Conservation (phyloP, 148 eudicot species). For the Cornus suecica region DNA sequence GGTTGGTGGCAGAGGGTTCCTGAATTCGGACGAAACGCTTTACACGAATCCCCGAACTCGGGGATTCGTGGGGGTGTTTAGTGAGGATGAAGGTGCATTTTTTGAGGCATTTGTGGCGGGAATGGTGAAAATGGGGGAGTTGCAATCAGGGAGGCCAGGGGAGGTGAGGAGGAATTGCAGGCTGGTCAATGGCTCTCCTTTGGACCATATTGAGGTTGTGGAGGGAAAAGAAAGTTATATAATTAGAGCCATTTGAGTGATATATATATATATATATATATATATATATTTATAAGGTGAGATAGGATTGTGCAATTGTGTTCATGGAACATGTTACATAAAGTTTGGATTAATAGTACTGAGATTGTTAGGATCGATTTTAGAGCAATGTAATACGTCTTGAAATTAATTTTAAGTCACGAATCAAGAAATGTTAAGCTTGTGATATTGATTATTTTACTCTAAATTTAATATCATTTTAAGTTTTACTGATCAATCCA, state of each 20-base stretch:
- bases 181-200: constrained; percentile 30
- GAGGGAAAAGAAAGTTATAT: not conserved
- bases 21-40: constrained; percentile 80
- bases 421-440: too few relatives aligned
- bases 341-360: not conserved
- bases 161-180: constrained; percentile 74
- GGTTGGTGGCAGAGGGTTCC: constrained; percentile 63
- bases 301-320: not conserved
- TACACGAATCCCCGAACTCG: constrained; percentile 40
- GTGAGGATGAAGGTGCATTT: constrained; percentile 47
- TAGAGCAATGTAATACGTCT: too few relatives aligned
- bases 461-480: too few relatives aligned
- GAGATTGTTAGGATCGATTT: not conserved
- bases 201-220: constrained; percentile 14
- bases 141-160: constrained; percentile 63
- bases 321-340: not conserved
- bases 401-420: too few relatives aligned
- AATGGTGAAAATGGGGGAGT: constrained; percentile 83
- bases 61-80: constrained; percentile 49
- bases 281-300: too few relatives aligned
- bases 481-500: too few relatives aligned
- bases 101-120: constrained; percentile 70
- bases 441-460: too few relatives aligned
- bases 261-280: too few relatives aligned
- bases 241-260: not conserved